Base-by-base conservation (phyloP, 768 basidiomycete genomes). In the Paxillus involutus region DNA sequence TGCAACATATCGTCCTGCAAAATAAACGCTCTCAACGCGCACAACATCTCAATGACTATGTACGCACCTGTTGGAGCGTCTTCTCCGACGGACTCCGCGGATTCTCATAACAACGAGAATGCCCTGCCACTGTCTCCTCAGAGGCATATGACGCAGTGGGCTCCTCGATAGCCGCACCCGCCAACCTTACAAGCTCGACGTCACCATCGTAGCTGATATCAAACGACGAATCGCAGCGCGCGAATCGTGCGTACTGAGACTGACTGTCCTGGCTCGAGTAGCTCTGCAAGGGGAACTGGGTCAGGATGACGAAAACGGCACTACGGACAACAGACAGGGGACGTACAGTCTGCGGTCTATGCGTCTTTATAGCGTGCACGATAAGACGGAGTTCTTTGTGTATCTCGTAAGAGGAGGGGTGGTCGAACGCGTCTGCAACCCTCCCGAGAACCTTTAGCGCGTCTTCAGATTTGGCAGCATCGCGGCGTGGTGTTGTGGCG, bases 351-450 rank as follows among this genome's bases (percentile, higher is more conserved):
- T 58, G 55, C 42, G 63, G 30, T 9, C 35, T 59, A 47, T 59
- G 60, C 44, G 64, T 56, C 53, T 57, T 59, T 58, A 66, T 64
- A 17, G 61, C 55, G 40, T 62, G 63, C 47, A 65, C 62, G 41
- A 55, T 54, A 7, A 66, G 55, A 33, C 61, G 42, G 12, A 60
- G 42, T 0, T 58, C 62, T 56, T 58, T 69, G 54, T 64, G 54
- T 16, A 24, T 42, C 47, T 62, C 58, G 51, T 56, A 51, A 32
- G 52, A 32, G 7, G 62, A 44, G 1, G 67, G 66, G 45, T 61
- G 47, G 46, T 69, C 66, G 39, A 70, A 69, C 30, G 67, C 67
- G 19, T 69, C 69, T 17, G 67, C 69, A 1, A 69, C 58, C 47
- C 64, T 58, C 47, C 56, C 67, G 2, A 69, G 62, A 33, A 69